A percentile compares a stretch with the other conserved stretches of the same genome.
These are phyloP conservation scores for Populus tremula DNA, from an alignment of 345 rosid species.

Conservation along the genomic window DNA sequence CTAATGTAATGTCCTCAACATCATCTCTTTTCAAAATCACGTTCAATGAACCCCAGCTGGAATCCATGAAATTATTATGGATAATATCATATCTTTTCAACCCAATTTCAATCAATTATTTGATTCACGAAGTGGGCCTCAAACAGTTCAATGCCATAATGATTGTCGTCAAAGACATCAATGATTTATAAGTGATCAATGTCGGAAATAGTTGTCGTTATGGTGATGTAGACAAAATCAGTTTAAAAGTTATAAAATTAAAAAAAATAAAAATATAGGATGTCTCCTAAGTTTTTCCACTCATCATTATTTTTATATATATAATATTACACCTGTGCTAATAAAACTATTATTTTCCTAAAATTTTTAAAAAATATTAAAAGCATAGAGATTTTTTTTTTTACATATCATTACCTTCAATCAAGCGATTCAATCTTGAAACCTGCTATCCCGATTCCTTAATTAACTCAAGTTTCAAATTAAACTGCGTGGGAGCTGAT, in stretches of 20 bases:
- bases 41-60: not conserved
- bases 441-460: rapidly evolving
- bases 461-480: too few species aligned
- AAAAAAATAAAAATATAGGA: not conserved
- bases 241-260: not conserved
- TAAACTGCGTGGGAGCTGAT: rapidly evolving
- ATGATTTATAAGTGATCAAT: not conserved
- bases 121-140: not conserved
- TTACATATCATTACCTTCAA: too few species aligned
- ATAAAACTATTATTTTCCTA: too few species aligned
- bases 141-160: not conserved
- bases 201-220: not conserved
- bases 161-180: not conserved
- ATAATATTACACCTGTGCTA: too few species aligned
- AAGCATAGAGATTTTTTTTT: too few species aligned
- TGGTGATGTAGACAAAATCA: not conserved
- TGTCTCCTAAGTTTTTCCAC: not conserved
- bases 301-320: too few species aligned
- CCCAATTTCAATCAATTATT: not conserved
- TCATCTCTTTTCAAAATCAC: not conserved
- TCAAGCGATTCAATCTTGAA: too few species aligned
- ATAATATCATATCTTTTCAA: not conserved
- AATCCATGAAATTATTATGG: not conserved
- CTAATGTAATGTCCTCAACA: not conserved
- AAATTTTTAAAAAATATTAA: too few species aligned